Evolutionary conservation across 768 basidiomycete genomes (phyloP).

Genomic region (Lentinus brumalis): DNA sequence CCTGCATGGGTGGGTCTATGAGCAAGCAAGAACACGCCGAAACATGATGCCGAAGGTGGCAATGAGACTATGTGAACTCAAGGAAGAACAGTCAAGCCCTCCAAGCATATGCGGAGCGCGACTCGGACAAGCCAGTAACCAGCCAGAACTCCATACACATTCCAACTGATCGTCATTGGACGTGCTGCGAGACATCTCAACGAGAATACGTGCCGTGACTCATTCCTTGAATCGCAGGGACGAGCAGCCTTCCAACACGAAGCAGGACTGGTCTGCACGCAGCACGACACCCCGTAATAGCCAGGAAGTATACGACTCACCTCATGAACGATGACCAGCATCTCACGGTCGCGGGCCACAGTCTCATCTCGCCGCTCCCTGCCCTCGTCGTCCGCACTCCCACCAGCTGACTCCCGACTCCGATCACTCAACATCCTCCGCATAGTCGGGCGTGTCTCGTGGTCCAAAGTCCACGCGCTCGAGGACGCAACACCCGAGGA

Average conservation of each 20-base stretch:
- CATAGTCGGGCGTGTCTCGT: constrained; percentile 23
- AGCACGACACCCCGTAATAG: background rate
- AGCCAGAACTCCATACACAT: too few relatives aligned
- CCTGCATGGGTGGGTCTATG: constrained; percentile 41
- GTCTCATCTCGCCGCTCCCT: background rate
- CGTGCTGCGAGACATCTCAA: too few relatives aligned
- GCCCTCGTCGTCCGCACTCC: background rate
- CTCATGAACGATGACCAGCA: constrained; percentile 61
- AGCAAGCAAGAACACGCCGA: background rate
- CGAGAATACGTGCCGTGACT: too few relatives aligned
- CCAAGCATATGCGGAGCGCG: too few relatives aligned
- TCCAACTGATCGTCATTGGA: too few relatives aligned
- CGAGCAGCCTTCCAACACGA: too few relatives aligned
- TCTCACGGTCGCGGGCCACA: constrained; percentile 37
- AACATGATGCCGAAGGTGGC: background rate
- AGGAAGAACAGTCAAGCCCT: too few relatives aligned
- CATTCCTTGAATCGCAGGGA: too few relatives aligned
- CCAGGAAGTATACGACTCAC: constrained; percentile 33
- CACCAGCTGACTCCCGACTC: background rate
- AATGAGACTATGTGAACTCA: background rate
- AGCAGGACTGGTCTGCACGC: background rate
- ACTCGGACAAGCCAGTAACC: too few relatives aligned
- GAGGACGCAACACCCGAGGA: constrained; percentile 4
- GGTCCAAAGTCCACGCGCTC: constrained; percentile 12
- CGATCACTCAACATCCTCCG: constrained; percentile 25